These are phyloP conservation scores for Clitopilus hobsonii DNA, from an alignment of 768 basidiomycete genomes.

Conservation along the genomic window DNA sequence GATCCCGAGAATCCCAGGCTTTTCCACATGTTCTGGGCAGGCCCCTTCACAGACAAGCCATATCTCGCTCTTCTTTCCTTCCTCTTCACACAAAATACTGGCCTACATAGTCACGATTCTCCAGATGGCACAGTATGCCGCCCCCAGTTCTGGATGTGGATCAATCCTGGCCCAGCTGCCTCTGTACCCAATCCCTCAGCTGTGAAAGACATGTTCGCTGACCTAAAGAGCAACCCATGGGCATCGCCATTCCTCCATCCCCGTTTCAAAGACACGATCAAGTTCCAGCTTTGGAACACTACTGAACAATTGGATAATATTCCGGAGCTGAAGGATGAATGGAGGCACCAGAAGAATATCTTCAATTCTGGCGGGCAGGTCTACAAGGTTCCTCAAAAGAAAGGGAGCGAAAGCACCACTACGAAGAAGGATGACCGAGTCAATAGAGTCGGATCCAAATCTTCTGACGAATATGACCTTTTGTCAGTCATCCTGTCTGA, in stretches of 20 bases:
- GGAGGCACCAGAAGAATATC: conserved; percentile 69
- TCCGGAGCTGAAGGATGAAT: conserved; percentile 85
- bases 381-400: conserved; percentile 47
- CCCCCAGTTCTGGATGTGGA: conserved; percentile 97
- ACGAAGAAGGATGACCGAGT: conserved; percentile 40
- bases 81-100: conserved; percentile 93
- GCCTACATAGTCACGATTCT: conserved; percentile 59
- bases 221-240: conserved; percentile 86
- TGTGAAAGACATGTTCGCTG: conserved; percentile 74
- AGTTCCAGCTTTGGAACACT: conserved; percentile 98
- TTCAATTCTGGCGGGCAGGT: conserved; percentile 88
- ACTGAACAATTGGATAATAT: conserved; percentile 93
- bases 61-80: conserved; percentile 94
- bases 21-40: conserved; percentile 99
- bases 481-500: conserved; percentile 93
- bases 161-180: conserved; percentile 96
- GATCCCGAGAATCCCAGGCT: conserved; percentile 82
- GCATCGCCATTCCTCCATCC: conserved; percentile 91
- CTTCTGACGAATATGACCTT: conserved; percentile 80
- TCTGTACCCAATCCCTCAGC: conserved; percentile 83
- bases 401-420: conserved; percentile 1
- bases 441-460: conserved; percentile 84
- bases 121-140: conserved; percentile 60
- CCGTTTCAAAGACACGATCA: conserved; percentile 86
- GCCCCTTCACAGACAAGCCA: conserved; percentile 97